phyloP scores from a whole-genome alignment of 208 protist genomes.

The Trypanosoma caninum region DNA sequence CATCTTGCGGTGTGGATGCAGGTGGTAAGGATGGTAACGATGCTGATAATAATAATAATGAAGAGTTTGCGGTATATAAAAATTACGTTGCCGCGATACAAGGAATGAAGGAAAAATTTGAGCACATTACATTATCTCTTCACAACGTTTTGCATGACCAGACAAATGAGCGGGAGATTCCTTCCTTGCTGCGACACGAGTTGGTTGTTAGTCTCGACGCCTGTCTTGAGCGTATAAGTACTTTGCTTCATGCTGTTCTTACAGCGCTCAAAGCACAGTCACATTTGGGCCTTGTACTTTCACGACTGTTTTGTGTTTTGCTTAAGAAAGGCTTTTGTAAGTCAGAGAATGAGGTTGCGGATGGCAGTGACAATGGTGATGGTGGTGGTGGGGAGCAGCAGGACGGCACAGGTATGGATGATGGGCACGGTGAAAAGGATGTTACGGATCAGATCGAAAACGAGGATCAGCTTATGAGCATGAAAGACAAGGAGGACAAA shows the following conservation, averaged over 20 bases:
- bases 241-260: conserved; percentile 17
- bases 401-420: conserved; percentile 98
- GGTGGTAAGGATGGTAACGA: not conserved
- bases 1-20: no score
- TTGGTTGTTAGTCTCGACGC: conserved; percentile 4
- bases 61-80: conserved; percentile 5
- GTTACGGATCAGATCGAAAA: conserved; percentile 98
- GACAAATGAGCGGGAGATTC: not conserved
- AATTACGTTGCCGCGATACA: conserved; percentile 20
- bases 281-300: conserved; percentile 76
- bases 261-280: conserved; percentile 44
- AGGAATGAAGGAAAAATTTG: not conserved
- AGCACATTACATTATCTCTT: not conserved
- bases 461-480: conserved; percentile 94
- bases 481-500: conserved; percentile 92
- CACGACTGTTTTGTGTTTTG: conserved; percentile 87
- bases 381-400: conserved; percentile 62
- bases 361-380: conserved; percentile 57
- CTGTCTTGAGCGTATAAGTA: not conserved
- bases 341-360: conserved; percentile 74
- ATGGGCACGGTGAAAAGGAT: conserved; percentile 98
- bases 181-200: conserved; percentile 4
- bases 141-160: conserved; percentile 16
- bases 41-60: not conserved
- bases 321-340: conserved; percentile 96